Evolutionary conservation across 495 filamentous ascomycete genomes (phyloP), one percentile per base, ranked within the genome.

Genomic region (Neurospora tetrasperma): DNA sequence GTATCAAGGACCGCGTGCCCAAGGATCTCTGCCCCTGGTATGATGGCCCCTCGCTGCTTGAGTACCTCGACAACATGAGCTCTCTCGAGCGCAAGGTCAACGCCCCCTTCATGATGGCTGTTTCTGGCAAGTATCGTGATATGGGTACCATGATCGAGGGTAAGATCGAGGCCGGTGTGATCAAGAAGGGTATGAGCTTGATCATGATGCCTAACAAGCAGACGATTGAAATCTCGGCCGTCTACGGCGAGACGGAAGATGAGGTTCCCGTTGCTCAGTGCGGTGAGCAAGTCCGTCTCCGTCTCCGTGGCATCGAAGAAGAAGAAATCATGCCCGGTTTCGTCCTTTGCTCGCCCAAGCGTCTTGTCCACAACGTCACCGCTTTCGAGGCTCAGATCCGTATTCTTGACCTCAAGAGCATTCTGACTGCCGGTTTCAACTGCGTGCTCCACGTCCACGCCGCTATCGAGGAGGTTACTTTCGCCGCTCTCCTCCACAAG

Each of bases 101-200:
- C 76, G 96, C 96, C 12, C 96, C 96, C 14, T 98, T 99, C 87
- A 98, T 98, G 96, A 97, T 98, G 96, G 93, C 96, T 8, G 88
- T 99, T 77, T 91, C 90, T 70, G 92, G 91, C 79, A 99, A 98
- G 81, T 98, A 98, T 85, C 89, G 90, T 76, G 95, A 98, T 82
- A 93, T 99, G 91, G 96, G 96, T 78, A 98, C 96, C 75, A 94
- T 98, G 86, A 88, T 96, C 23, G 96, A 99, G 83, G 96, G 96
- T 71, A 97, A 97, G 84, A 92, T 99, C 76, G 96, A 99, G 82
- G 90, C 94, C 14, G 96, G 96, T 94, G 78, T 80, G 42, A 48
- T 97, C 84, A 94, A 92, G 86, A 98, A 98, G 85, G 92, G 90
- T 69, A 87, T 87, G 80, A 90, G 76, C 72, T 89, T 96, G 75